Conservation (phyloP, 805 yeast genomes). For the Zygoascus flipseniorum region DNA sequence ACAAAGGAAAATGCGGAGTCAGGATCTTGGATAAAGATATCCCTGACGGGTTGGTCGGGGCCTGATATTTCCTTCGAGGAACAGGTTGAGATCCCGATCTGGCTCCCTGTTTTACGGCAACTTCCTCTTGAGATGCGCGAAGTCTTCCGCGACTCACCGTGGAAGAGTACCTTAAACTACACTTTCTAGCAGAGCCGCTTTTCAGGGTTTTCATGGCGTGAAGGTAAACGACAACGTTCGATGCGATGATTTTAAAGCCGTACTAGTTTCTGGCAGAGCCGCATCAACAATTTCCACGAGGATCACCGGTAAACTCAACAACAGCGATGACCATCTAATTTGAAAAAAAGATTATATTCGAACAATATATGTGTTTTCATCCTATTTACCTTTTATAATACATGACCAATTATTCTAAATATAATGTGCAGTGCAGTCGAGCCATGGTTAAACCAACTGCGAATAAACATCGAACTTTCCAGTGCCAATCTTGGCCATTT, state of each 20-base stretch:
- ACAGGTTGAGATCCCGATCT: neutral
- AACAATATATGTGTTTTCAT: too few species aligned
- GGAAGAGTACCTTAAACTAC: neutral
- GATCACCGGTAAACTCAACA: too few species aligned
- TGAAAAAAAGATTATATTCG: too few species aligned
- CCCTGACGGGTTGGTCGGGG: slow-evolving; percentile 31
- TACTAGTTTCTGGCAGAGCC: too few species aligned
- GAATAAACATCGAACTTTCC: slow-evolving; percentile 77
- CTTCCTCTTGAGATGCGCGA: neutral
- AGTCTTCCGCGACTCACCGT: neutral
- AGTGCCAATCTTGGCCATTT: slow-evolving; percentile 85
- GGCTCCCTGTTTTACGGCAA: neutral
- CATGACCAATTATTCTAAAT: neutral
- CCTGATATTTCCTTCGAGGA: neutral
- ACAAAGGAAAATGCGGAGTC: slow-evolving; percentile 28
- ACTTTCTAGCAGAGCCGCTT: neutral
- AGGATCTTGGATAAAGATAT: slow-evolving; percentile 23
- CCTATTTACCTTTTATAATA: neutral
- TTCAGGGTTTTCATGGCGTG: neutral
- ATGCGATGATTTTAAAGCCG: too few species aligned
- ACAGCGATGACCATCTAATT: too few species aligned
- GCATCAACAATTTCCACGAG: too few species aligned
- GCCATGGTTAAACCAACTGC: neutral
- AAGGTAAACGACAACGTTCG: neutral
- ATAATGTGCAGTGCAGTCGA: neutral